phyloP scores from a whole-genome alignment of 768 basidiomycete species.

The Boletus sp. region DNA sequence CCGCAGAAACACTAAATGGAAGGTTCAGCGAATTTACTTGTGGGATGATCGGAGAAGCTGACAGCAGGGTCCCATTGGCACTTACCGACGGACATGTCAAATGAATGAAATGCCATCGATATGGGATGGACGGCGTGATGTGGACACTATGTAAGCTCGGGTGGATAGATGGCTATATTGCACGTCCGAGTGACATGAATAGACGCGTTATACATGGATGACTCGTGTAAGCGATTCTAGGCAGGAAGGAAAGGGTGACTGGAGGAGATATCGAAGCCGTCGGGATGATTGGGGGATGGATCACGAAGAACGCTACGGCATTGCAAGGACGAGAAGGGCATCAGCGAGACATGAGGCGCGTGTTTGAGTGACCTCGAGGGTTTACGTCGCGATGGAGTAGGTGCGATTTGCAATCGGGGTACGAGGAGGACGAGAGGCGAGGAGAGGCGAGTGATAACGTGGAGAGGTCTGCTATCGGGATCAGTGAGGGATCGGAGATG shows the following conservation, averaged over 20 bases:
- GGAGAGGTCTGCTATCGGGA: slow-evolving; percentile 23
- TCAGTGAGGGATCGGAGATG: slow-evolving; percentile 32
- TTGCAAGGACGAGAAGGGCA: slow-evolving; percentile 8
- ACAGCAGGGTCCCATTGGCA: slow-evolving; percentile 9
- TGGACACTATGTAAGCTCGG: too few relatives aligned
- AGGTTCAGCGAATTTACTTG: slow-evolving; percentile 26
- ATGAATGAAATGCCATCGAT: slow-evolving; percentile 29
- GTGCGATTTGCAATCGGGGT: slow-evolving; percentile 6
- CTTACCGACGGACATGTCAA: slow-evolving; percentile 14
- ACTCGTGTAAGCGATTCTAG: slow-evolving; percentile 2
- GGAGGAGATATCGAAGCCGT: slow-evolving; percentile 21
- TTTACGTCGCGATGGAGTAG: slow-evolving; percentile 24
- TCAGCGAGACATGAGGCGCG: slow-evolving; percentile 5
- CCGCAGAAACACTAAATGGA: slow-evolving; percentile 25
- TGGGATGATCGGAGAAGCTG: slow-evolving; percentile 22
- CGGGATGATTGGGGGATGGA: slow-evolving; percentile 11
- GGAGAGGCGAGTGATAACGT: slow-evolving; percentile 31
- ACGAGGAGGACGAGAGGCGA: background rate
- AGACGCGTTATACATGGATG: background rate
- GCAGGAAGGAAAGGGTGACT: slow-evolving; percentile 16
- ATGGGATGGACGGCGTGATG: slow-evolving; percentile 16
- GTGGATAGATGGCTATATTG: background rate
- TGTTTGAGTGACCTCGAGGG: slow-evolving; percentile 1
- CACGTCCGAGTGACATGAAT: too few relatives aligned
- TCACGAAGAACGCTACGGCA: slow-evolving; percentile 12